These are phyloP conservation scores for Tuber aestivum DNA, from an alignment of 495 filamentous ascomycete genomes.

Conservation along the genomic window DNA sequence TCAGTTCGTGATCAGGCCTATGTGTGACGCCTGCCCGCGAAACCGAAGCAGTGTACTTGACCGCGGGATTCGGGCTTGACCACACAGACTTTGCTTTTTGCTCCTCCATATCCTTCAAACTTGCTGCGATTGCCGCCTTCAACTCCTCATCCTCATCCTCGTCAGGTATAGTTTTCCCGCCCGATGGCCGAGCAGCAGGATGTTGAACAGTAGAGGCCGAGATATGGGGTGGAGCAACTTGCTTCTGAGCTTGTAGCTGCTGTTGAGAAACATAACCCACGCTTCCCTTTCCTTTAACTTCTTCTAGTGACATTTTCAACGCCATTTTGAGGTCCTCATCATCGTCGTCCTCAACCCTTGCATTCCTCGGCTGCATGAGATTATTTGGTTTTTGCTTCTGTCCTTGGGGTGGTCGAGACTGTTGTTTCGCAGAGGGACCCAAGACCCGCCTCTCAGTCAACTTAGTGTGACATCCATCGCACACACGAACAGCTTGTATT, in stretches of 20 bases:
- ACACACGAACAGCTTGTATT: slow-evolving; percentile 83
- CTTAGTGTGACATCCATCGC: slow-evolving; percentile 89
- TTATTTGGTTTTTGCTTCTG: slow-evolving; percentile 34
- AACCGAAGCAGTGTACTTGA: slow-evolving; percentile 41
- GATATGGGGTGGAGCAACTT: slow-evolving; percentile 41
- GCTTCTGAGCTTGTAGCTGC: slow-evolving; percentile 43
- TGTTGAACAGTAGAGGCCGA: slow-evolving; percentile 38
- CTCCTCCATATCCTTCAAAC: slow-evolving; percentile 95
- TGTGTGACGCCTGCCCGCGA: slow-evolving; percentile 47
- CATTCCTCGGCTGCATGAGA: slow-evolving; percentile 81
- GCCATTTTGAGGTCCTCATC: slow-evolving; percentile 92
- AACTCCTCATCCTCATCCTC: slow-evolving; percentile 89
- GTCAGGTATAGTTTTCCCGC: slow-evolving; percentile 44
- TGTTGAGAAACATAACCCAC: slow-evolving; percentile 64
- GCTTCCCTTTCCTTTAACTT: slow-evolving; percentile 63
- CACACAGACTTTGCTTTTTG: slow-evolving; percentile 68
- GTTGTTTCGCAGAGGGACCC: slow-evolving; percentile 37
- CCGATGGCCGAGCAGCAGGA: slow-evolving; percentile 45
- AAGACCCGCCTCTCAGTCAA: slow-evolving; percentile 67
- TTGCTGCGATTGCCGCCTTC: slow-evolving; percentile 92
- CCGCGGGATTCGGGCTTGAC: slow-evolving; percentile 36
- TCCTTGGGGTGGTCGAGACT: slow-evolving; percentile 19
- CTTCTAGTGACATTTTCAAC: slow-evolving; percentile 92
- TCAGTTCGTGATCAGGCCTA: slow-evolving; percentile 85
- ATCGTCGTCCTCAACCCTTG: slow-evolving; percentile 77